Evolutionary conservation across 345 rosid genomes (phyloP).

Genomic region (Acer saccharum): DNA sequence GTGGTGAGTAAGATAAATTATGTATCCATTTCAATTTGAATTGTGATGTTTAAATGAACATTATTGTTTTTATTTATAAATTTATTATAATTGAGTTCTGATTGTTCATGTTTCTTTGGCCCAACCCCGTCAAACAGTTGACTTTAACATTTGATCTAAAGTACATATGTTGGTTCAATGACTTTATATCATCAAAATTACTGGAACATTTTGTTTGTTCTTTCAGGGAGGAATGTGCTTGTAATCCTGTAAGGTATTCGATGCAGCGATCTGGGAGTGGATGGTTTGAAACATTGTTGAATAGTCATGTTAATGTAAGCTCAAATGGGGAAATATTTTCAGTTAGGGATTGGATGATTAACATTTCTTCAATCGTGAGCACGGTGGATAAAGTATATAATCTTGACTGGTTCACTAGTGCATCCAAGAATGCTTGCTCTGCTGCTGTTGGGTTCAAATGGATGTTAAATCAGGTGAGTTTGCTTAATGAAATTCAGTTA

Average conservation of each 20-base stretch:
- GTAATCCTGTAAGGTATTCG: constrained; percentile 40
- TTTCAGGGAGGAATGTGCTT: constrained; percentile 36
- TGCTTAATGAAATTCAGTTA: no score
- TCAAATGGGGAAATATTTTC: constrained; percentile 44
- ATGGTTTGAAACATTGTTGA: constrained; percentile 47
- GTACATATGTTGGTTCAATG: not conserved
- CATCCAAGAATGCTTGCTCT: constrained; percentile 42
- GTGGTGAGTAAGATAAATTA: no score
- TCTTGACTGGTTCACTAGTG: constrained; percentile 40
- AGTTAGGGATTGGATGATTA: constrained; percentile 26
- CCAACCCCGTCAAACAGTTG: no score
- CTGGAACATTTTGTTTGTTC: not conserved
- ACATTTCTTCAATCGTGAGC: constrained; percentile 29
- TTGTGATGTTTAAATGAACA: no score
- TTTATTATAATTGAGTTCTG: no score
- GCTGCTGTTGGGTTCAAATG: constrained; percentile 50
- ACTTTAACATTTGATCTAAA: no score
- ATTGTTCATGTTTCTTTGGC: no score
- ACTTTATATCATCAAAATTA: not conserved
- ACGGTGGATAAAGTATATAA: constrained; percentile 34
- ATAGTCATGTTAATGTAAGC: constrained; percentile 44
- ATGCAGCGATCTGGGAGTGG: constrained; percentile 54
- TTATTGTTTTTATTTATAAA: no score
- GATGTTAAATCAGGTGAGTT: constrained; percentile 44
- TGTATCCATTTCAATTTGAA: no score